Evolutionary conservation across 768 basidiomycete species (phyloP).

Genomic region (Collybia mongolica): DNA sequence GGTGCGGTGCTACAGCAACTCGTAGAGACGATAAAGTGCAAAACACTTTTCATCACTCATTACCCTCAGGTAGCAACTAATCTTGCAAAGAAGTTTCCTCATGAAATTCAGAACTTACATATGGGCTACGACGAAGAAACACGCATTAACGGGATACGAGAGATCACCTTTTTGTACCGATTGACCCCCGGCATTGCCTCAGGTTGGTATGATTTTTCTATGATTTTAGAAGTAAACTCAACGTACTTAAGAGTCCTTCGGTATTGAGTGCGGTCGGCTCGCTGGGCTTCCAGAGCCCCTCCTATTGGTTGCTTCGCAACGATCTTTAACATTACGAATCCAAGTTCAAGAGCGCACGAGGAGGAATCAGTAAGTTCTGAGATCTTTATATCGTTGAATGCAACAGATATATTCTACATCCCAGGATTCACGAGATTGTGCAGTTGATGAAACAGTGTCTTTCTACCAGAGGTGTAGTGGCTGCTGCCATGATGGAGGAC

Average conservation of each 20-base stretch:
- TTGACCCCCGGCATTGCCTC: constrained; percentile 70
- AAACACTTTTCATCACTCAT: constrained; percentile 93
- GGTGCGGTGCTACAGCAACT: constrained; percentile 77
- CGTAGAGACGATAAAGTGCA: constrained; percentile 54
- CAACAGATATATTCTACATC: neutral
- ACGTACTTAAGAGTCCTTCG: constrained; percentile 67
- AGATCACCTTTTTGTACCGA: constrained; percentile 86
- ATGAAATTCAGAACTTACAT: constrained; percentile 72
- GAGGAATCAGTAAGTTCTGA: constrained; percentile 44
- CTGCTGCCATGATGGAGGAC: neutral
- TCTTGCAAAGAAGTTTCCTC: constrained; percentile 57
- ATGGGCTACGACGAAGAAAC: constrained; percentile 80
- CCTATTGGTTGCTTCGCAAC: constrained; percentile 55
- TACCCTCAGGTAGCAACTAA: constrained; percentile 83
- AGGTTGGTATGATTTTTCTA: constrained; percentile 27
- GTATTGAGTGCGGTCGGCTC: constrained; percentile 88
- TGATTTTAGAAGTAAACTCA: neutral
- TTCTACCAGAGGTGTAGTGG: neutral
- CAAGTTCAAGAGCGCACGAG: constrained; percentile 48
- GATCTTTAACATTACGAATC: constrained; percentile 53
- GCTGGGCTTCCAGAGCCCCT: constrained; percentile 79
- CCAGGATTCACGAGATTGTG: constrained; percentile 12
- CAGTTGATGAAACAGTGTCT: constrained; percentile 1
- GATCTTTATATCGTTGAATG: neutral
- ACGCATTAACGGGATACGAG: constrained; percentile 68